These are phyloP conservation scores for Syzygium malaccense DNA, from an alignment of 441 rosid genomes.

Conservation along the genomic window DNA sequence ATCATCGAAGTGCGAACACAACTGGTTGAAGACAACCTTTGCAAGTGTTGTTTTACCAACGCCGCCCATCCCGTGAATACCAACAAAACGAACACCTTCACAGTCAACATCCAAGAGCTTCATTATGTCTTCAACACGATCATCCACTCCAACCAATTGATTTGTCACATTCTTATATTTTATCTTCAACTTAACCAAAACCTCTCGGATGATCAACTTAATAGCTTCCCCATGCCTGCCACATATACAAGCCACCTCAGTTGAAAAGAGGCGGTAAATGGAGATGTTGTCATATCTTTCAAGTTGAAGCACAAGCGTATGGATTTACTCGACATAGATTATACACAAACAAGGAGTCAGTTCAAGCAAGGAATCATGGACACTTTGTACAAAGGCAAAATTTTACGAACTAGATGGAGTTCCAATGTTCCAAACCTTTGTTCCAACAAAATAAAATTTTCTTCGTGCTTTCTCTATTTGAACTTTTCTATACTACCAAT, in stretches of 20 bases:
- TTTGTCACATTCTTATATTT: not conserved
- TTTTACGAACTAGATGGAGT: not conserved
- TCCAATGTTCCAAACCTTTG: not conserved
- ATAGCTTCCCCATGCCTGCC: not conserved
- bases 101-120: not conserved
- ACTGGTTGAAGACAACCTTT: not conserved
- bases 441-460: not conserved
- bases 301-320: not conserved
- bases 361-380: not conserved
- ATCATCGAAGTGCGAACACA: not conserved
- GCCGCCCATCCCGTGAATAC: not conserved
- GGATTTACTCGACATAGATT: not conserved
- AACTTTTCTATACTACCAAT: not conserved
- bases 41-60: not conserved
- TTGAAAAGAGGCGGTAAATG: not conserved
- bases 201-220: not conserved
- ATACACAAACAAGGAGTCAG: not conserved
- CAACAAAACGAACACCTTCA: not conserved
- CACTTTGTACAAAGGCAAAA: not conserved
- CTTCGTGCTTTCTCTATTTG: not conserved
- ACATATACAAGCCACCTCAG: not conserved
- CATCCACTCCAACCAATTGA: not conserved
- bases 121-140: not conserved
- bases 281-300: not conserved
- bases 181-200: not conserved